These are phyloP conservation scores for Fusarium sulawesiense DNA, from an alignment of 2,329 filamentous ascomycete genomes.

Conservation along the genomic window DNA sequence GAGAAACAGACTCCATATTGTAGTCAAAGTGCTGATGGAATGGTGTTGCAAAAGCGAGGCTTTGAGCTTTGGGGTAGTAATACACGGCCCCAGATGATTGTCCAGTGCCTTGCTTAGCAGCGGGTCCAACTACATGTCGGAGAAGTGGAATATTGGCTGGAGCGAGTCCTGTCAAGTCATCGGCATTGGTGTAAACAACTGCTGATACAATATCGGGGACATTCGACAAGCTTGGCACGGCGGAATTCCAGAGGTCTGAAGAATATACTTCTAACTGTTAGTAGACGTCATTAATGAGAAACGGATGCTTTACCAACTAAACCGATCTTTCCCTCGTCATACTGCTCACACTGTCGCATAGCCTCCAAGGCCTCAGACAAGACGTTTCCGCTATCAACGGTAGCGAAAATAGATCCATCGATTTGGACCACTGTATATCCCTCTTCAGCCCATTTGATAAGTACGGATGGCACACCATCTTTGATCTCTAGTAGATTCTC, in stretches of 20 bases:
- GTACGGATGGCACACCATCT: conserved; percentile 61
- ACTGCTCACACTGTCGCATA: conserved; percentile 44
- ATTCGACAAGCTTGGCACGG: conserved; percentile 33
- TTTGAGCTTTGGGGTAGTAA: conserved; percentile 52
- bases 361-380: conserved; percentile 39
- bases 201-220: conserved; percentile 39
- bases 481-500: conserved; percentile 34
- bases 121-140: conserved; percentile 30
- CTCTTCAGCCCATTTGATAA: conserved; percentile 78
- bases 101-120: neutral
- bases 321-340: conserved; percentile 55
- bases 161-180: conserved; percentile 1
- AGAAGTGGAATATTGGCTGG: conserved; percentile 20
- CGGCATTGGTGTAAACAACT: conserved; percentile 36
- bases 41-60: conserved; percentile 60
- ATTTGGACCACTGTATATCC: conserved; percentile 67
- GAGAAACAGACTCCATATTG: conserved; percentile 68
- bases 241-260: conserved; percentile 37
- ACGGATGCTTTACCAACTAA: conserved; percentile 47
- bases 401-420: neutral
- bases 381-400: conserved; percentile 22
- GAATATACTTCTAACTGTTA: conserved; percentile 16
- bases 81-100: conserved; percentile 48
- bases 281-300: fast-evolving
- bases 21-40: conserved; percentile 62